A percentile compares a stretch with the other conserved stretches of the same genome.
Evolutionary conservation across 805 yeast species (phyloP).

Genomic region (Cyberlindnera misumaiensis): DNA sequence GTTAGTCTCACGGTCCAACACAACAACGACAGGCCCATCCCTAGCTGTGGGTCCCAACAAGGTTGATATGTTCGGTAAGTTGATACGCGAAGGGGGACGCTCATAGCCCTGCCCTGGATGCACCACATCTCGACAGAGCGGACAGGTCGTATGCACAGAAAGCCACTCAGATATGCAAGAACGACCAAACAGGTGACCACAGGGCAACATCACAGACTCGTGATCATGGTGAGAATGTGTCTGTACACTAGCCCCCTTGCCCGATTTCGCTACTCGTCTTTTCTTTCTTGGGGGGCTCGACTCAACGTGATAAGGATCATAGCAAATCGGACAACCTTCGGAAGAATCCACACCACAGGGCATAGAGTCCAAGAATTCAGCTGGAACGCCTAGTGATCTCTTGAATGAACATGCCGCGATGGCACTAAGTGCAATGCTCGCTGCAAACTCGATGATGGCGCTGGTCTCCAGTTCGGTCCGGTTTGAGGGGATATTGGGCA

Average conservation of each 20-base stretch:
- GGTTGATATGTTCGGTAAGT: conserved; percentile 15
- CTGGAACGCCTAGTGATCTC: conserved; percentile 38
- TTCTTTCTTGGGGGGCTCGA: background rate
- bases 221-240: conserved; percentile 33
- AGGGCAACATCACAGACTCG: conserved; percentile 67
- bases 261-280: background rate
- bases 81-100: conserved; percentile 15
- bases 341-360: conserved; percentile 23
- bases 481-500: conserved; percentile 58
- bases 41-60: conserved; percentile 10
- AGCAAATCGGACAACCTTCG: conserved; percentile 56
- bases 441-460: conserved; percentile 57
- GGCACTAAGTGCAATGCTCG: conserved; percentile 62
- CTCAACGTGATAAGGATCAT: conserved; percentile 35
- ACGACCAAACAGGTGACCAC: conserved; percentile 82
- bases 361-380: conserved; percentile 45
- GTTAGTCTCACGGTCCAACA: conserved; percentile 14
- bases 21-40: conserved; percentile 14
- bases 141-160: conserved; percentile 67
- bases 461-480: conserved; percentile 51
- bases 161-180: conserved; percentile 86
- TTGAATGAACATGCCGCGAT: conserved; percentile 39
- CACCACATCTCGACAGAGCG: conserved; percentile 63
- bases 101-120: conserved; percentile 9
- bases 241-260: background rate